Percentiles rank a stretch among this genome's conserved stretches.
Evolutionary conservation across 1,284 basidiomycete species (phyloP).

Genomic region (Fomitopsis palustris): DNA sequence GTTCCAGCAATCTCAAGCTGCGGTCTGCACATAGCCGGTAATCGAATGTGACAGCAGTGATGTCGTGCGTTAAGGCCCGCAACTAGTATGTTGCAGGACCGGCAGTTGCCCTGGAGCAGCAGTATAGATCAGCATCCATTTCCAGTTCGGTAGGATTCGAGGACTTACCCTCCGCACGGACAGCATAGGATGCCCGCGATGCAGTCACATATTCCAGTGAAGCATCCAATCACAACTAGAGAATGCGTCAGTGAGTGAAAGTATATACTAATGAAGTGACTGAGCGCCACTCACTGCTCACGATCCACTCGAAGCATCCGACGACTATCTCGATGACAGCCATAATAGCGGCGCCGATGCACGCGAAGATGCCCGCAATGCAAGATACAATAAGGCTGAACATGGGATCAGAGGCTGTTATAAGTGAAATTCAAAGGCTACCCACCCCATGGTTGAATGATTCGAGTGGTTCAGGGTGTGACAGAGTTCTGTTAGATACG

Average conservation of each 20-base stretch:
- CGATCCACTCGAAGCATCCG: constrained; percentile 42
- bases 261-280: not conserved
- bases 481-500: no score
- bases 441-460: not conserved
- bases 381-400: constrained; percentile 33
- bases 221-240: constrained; percentile 32
- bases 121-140: not conserved
- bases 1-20: no score
- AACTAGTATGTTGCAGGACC: not conserved
- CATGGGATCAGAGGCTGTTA: not conserved
- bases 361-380: constrained; percentile 35
- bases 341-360: constrained; percentile 42
- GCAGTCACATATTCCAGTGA: constrained; percentile 29
- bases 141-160: no score
- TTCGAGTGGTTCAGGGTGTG: no score
- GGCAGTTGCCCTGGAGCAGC: not conserved
- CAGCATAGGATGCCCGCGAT: constrained; percentile 24
- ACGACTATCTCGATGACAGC: constrained; percentile 35
- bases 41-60: no score
- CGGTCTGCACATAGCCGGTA: no score
- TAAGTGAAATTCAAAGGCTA: not conserved
- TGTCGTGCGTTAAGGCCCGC: no score
- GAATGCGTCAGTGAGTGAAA: not conserved
- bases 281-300: constrained; percentile 31
- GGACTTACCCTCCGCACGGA: constrained; percentile 14